These are phyloP conservation scores for Cercospora sp. DNA, from an alignment of 2,329 filamentous ascomycete species.

Conservation along the genomic window DNA sequence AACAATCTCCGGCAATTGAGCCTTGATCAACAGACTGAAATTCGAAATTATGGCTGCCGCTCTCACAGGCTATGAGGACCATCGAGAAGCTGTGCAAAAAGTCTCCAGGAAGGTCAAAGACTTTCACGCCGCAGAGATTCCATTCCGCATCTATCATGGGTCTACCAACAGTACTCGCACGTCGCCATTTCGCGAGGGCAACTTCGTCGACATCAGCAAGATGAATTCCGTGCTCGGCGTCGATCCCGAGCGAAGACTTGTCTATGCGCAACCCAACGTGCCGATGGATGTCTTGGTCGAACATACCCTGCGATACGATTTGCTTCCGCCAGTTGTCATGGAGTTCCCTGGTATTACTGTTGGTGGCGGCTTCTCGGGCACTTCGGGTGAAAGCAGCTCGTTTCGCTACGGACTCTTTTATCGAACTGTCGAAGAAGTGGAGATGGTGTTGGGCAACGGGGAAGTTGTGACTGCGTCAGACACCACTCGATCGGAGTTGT, in stretches of 20 bases:
- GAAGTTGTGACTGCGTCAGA: slow-evolving; percentile 56
- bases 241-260: slow-evolving; percentile 40
- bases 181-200: slow-evolving; percentile 40
- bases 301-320: slow-evolving; percentile 54
- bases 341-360: slow-evolving; percentile 70
- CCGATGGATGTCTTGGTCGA: slow-evolving; percentile 64
- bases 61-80: not conserved
- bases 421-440: slow-evolving; percentile 59
- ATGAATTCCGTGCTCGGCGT: slow-evolving; percentile 49
- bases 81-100: not conserved
- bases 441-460: slow-evolving; percentile 64
- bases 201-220: slow-evolving; percentile 46
- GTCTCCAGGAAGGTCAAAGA: not conserved
- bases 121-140: slow-evolving; percentile 49
- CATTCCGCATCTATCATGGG: slow-evolving; percentile 58
- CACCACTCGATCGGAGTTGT: slow-evolving; percentile 55
- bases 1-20: not conserved
- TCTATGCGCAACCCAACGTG: slow-evolving; percentile 66
- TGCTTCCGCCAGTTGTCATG: slow-evolving; percentile 66
- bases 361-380: slow-evolving; percentile 66
- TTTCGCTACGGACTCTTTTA: slow-evolving; percentile 68
- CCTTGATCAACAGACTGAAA: too few species aligned
- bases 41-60: not conserved
- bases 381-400: slow-evolving; percentile 65
- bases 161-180: slow-evolving; percentile 53